Conservation (phyloP, 2,329 filamentous ascomycete species). For the Colletotrichum chlorophyti region DNA sequence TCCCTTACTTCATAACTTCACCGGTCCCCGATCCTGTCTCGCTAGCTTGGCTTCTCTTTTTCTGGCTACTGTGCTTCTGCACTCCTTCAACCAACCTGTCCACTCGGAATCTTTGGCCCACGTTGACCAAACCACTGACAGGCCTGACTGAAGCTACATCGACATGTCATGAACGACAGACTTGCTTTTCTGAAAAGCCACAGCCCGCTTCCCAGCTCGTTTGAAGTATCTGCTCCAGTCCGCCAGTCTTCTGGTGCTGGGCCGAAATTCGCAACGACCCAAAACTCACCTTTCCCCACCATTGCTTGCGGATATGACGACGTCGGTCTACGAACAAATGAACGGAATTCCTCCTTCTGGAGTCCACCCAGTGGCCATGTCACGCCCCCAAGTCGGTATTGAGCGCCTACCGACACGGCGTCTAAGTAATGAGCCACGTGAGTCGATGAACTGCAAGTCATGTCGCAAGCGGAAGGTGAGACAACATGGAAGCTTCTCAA, state of each 20-base stretch:
- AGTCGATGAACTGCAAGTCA: constrained; percentile 96
- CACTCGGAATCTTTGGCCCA: neutral
- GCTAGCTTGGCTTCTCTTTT: constrained; percentile 11
- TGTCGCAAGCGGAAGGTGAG: constrained; percentile 89
- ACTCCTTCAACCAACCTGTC: constrained; percentile 5
- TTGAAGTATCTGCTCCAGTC: neutral
- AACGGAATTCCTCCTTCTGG: constrained; percentile 50
- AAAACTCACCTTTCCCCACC: neutral
- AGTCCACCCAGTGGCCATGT: constrained; percentile 62
- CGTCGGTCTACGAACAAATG: constrained; percentile 48
- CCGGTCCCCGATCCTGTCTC: constrained; percentile 21
- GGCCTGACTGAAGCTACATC: neutral
- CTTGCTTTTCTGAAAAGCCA: constrained; percentile 4
- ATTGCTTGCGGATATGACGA: constrained; percentile 42
- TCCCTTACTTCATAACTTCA: constrained; percentile 28
- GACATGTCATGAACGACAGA: constrained; percentile 17
- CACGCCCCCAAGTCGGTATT: constrained; percentile 81
- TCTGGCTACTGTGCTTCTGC: constrained; percentile 21
- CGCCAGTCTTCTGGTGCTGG: neutral
- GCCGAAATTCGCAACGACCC: neutral
- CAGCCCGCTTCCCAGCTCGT: neutral
- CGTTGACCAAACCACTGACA: neutral
- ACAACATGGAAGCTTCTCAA: neutral
- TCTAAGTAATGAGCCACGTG: constrained; percentile 76
- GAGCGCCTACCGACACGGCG: constrained; percentile 77